Base-by-base conservation (phyloP, 2,329 filamentous ascomycete species). In the Dendrostoma leiphaemia region DNA sequence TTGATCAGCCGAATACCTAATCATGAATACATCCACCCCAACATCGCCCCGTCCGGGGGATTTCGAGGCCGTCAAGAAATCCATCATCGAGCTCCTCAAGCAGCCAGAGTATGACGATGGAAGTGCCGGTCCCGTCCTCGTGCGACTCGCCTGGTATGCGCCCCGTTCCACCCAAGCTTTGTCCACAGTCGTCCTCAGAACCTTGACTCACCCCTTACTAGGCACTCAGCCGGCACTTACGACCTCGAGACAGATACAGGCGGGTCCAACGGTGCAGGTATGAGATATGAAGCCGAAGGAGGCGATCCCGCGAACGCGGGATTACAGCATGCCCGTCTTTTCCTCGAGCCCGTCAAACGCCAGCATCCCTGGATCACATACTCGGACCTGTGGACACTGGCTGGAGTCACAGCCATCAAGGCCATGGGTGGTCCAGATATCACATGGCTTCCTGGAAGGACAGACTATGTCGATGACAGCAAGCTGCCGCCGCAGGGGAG, bases 31-130 rank as follows among this genome's bases (percentile, higher is more conserved):
- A 28, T 45, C 48, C 24, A 32, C 37, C 6, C 44, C 46, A 12
- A n/a, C 6, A 24, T 31, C 31, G n/a, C 55, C 46, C 1, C 29
- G 40, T 5, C 28, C 49, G 12, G 84, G 89, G 37, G 89, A 90
- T 72, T 78, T 89, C 61, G 79, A 79, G 43, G 74, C 77, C 37
- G 82, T 85, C 61, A 75, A 75, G 46, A 74, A 76, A 61, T 80
- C 82, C 61, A 78, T 84, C 51, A 70, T 68, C 57, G 71, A 71
- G 24, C 74, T 83, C 51, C 69, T 85, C 44, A 71, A 80, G 57
- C 81, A 85, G 65, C 83, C 84, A 21, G 80, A 74, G 59, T 86
- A 86, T 65, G 84, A 86, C 61, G 83, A 87, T 68, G 84, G 83
- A 17, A 84, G 79, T 54, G 81, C 81, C 28, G 84, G 83, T 1